Conservation (phyloP, 345 rosid species). For the Dipteronia sinensis region DNA sequence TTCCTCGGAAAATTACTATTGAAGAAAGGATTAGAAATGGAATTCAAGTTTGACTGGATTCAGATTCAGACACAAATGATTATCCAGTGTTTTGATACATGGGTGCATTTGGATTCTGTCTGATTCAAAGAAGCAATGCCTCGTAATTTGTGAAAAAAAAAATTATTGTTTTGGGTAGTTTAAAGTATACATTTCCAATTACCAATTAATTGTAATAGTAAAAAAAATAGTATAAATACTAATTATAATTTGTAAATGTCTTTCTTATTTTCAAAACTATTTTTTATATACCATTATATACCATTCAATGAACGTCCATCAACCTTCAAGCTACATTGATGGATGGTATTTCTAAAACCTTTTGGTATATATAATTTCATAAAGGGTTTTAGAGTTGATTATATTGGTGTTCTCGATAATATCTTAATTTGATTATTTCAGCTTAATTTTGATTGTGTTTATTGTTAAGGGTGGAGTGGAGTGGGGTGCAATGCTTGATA, state of each 20-base stretch:
- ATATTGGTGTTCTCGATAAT: no score
- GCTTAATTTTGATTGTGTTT: no score
- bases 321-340: no score
- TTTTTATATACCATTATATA: no score
- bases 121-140: neutral
- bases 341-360: neutral
- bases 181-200: no score
- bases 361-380: neutral
- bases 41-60: neutral
- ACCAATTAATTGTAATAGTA: no score
- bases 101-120: neutral
- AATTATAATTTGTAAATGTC: no score
- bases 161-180: no score
- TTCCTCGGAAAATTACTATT: neutral
- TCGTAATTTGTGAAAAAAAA: neutral
- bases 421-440: neutral
- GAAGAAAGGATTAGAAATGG: neutral
- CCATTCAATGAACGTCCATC: no score
- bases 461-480: neutral
- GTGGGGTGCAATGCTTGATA: no score
- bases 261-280: no score
- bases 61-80: neutral
- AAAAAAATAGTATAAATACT: neutral
- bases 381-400: neutral
- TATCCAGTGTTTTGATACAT: neutral